Base-by-base conservation (phyloP, 345 rosid genomes). In the Pistacia integerrima region DNA sequence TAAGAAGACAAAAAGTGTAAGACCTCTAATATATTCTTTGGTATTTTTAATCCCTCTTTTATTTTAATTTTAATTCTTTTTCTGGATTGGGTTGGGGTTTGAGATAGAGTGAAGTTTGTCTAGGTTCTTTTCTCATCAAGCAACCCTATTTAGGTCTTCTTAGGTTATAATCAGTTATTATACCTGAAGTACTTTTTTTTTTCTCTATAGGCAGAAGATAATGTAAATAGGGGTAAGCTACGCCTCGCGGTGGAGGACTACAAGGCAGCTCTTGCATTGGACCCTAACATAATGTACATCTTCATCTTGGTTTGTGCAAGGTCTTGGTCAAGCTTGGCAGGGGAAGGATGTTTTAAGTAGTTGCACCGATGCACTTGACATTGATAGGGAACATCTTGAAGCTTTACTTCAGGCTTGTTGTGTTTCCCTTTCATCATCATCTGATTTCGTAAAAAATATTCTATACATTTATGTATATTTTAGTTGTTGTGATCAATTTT, bases 1-100 rank as follows among this genome's bases (percentile, higher is more conserved):
- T 64, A 97, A 97, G 89, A 94, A 97, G 85, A 92, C 97, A 57
- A 94, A 97, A 87, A 88, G 91, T 80, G 98, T 96, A 80, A 85
- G 95, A 76, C 65, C 57, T 38, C 14, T n/a, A 69, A 51, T 4
- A 77, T 35, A 41, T 18, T 74, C 30, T 69, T 38, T 36, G 67
- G 17, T 77, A 49, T 51, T 56, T 63, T 52, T 11, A 52, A 61
- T 74, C 74, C 48, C 17, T 72, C 56, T 70, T 62, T 69, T 76
- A 13, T 3, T 60, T 30, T 13, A 49, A 13, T 6, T 41, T 41
- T 41, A 41, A 41, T 41, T 41, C 17, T 16, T 52, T 60, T 48
- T 70, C 18, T 55, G 70, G 33, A n/a, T 20, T n/a, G 28, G 18
- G 11, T 46, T 77, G 57, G 69, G 73, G 56, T 46, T n/a, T 70